These are phyloP conservation scores for Rhododendron kiyosumense DNA, from an alignment of 148 eudicot genomes.

Conservation along the genomic window DNA sequence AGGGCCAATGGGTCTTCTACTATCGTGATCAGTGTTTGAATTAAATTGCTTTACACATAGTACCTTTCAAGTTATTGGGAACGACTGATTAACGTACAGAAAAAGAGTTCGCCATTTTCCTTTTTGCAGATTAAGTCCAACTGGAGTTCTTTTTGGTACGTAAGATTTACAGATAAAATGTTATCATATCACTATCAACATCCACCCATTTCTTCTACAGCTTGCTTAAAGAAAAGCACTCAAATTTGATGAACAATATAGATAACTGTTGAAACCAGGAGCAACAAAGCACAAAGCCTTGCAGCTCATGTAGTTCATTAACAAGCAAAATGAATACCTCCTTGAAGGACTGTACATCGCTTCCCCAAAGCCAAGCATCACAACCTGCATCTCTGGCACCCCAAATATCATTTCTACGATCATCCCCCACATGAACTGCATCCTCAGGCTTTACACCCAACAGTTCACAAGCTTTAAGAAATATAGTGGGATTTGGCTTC, in stretches of 20 bases:
- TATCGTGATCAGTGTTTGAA: no score
- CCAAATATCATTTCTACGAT: constrained; percentile 95
- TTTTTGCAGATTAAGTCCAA: no score
- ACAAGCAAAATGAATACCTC: constrained; percentile 50
- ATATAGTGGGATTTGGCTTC: constrained; percentile 95
- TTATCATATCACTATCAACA: neutral
- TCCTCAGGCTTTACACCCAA: constrained; percentile 87
- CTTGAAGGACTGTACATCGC: constrained; percentile 83
- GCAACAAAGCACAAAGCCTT: neutral
- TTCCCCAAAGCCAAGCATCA: constrained; percentile 99
- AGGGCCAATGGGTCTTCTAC: no score
- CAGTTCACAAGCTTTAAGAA: constrained; percentile 87
- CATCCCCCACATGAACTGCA: constrained; percentile 97
- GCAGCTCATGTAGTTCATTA: neutral
- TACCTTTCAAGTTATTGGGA: no score
- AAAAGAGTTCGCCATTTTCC: no score
- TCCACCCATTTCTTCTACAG: neutral
- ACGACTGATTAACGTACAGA: no score
- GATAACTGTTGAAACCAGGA: neutral
- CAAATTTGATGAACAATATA: neutral
- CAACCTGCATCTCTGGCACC: constrained; percentile 99
- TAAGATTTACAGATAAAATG: no score
- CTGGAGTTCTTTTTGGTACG: no score
- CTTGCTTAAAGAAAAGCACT: neutral
- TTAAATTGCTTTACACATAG: no score